phyloP scores from a whole-genome alignment of 768 basidiomycete species.

The Cyathus striatus region DNA sequence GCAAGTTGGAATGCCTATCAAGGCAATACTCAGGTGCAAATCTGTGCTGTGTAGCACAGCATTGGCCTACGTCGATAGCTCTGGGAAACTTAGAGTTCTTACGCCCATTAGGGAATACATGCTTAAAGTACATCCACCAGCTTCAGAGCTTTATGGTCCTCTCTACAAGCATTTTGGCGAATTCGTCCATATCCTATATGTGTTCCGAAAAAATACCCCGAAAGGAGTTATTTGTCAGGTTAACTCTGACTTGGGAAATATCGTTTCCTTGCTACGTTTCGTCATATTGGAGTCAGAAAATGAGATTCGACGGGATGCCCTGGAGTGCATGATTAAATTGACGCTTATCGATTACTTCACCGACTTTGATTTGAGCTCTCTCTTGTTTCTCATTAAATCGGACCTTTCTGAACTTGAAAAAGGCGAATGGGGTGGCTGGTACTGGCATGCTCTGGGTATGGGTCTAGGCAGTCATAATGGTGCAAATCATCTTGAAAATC shows the following conservation, averaged over 20 bases:
- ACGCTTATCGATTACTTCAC: neutral
- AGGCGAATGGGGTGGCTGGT: neutral
- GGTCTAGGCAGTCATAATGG: neutral
- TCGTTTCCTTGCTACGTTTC: neutral
- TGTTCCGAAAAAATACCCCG: neutral
- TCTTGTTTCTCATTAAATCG: neutral
- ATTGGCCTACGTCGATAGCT: neutral
- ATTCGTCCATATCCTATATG: neutral
- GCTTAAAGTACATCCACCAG: neutral
- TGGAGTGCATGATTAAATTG: neutral
- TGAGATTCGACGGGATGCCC: neutral
- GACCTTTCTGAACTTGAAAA: neutral
- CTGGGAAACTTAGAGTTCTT: neutral
- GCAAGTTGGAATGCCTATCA: neutral
- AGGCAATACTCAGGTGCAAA: neutral
- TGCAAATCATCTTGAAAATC: neutral
- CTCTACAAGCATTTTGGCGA: neutral
- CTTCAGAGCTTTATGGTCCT: neutral
- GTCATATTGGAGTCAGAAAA: neutral
- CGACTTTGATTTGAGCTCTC: neutral
- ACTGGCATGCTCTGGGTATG: neutral
- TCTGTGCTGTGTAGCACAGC: neutral
- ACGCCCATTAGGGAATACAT: neutral
- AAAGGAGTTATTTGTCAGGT: neutral
- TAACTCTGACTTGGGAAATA: neutral